Evolutionary conservation across 345 rosid genomes (phyloP), one percentile per base, ranked within the genome.

Genomic region (Kernera saxatilis): DNA sequence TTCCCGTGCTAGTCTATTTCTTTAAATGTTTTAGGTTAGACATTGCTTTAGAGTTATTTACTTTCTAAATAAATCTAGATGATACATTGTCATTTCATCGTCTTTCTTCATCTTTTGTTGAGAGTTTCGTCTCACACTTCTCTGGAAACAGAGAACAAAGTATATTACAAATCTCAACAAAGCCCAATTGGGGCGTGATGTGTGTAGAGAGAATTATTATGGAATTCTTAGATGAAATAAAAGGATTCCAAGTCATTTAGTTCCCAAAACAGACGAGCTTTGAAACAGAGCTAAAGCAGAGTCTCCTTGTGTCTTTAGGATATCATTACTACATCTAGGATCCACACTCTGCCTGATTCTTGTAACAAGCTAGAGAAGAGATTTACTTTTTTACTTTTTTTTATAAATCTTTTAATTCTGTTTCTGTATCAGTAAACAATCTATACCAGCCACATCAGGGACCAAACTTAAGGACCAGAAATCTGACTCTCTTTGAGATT

Each of bases 341-440:
- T 15, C 35, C 9, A 65, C 25, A n/a, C 5, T 11, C 19, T 23
- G 40, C 1, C 11, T 35, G 44, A 35, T 11, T 52, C 23, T 67
- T 40, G 55, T 26, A 69, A 33, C 25, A 56, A 35, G 57, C 57
- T 45, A 70, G 49, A 46, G 33, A 6, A 62, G 70, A 36, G 60
- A 23, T 35, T 44, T 55, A 65, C n/a, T n/a, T 73, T 66, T 73
- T 46, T 73, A 73, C 53, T 66, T 40, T 2, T n/a, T n/a, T n/a
- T n/a, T n/a, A n/a, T n/a, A 10, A 2, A 5, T 23, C 37, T 72
- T 61, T 50, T 25, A 22, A 43, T 62, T 46, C 23, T 46, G 77
- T 64, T 45, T 54, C 50, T 33, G 55, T 72, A 64, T 64, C 39
- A 49, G 61, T 73, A 73, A 66, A 73, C 60, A 66, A 74, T 74